Conservation (phyloP, 257 asterid species). For the Henckelia pumila region DNA sequence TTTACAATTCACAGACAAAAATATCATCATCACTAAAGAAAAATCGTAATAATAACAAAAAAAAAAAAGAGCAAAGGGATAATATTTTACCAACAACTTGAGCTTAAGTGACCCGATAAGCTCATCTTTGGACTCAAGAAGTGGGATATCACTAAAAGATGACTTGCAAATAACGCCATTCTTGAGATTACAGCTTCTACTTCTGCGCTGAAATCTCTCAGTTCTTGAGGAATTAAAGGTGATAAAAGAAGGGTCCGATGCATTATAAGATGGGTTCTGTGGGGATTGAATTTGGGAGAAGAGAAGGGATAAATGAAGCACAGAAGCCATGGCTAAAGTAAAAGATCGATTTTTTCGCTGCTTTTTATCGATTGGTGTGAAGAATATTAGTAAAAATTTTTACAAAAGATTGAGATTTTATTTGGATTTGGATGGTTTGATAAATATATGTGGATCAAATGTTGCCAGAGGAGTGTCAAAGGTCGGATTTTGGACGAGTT, state of each 20-base stretch:
- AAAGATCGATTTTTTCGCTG: not conserved
- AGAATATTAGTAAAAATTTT: too few relatives aligned
- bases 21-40: conserved; percentile 3
- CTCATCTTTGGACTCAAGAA: conserved; percentile 33
- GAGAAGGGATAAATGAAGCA: conserved; percentile 42
- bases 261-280: conserved; percentile 21
- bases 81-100: conserved; percentile 61
- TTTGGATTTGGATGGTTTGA: too few relatives aligned
- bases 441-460: too few relatives aligned
- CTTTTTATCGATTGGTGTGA: conserved; percentile 21
- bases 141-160: conserved; percentile 36
- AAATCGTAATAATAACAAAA: not conserved
- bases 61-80: not conserved
- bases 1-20: too few relatives aligned
- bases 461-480: too few relatives aligned
- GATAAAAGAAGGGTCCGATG: conserved; percentile 12
- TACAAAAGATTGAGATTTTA: too few relatives aligned
- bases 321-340: conserved; percentile 52
- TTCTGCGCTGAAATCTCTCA: conserved; percentile 19
- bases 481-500: too few relatives aligned
- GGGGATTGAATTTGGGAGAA: conserved; percentile 32
- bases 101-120: conserved; percentile 50
- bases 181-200: conserved; percentile 23
- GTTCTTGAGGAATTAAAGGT: conserved; percentile 16
- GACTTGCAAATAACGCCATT: conserved; percentile 37